Base-by-base conservation (phyloP, 208 protist genomes). In the Trypanosoma platydactyli region DNA sequence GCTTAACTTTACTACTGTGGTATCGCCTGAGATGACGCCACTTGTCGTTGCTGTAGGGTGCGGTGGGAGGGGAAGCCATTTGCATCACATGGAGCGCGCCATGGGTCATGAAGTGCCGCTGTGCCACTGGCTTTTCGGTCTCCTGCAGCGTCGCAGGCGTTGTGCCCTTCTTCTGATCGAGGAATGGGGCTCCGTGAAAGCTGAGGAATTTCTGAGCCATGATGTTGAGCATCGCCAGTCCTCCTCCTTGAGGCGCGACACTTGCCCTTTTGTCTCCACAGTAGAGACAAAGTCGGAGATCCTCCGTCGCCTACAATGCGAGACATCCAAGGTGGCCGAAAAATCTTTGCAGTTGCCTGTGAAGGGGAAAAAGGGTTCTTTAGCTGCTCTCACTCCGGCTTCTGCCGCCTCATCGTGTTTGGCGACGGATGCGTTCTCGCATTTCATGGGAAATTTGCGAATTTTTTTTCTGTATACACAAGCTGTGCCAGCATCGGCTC, bases 151-250 rank as follows among this genome's bases (percentile, higher is more conserved):
- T 25, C 83, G 81, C 24, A 48, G 81, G 16, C 63, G 60, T 25
- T 87, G 83, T 63, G 84, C 87, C 7, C 71, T 93, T 70, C 62
- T 93, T 48, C 25, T 90, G 5, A 15, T 84, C 1, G 86, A 92
- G 70, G 59, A 70, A 42, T 68, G 59, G 52, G 64, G 53, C 25
- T 9, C 41, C n/a, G 29, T 40, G 0, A 24, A 38, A 42, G 24
- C 7, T 15, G 42, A 45, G 42, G 12, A 11, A 38, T 9, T 11
- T 38, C 33, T 38, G 3, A 38, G 33, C 33, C 33, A 38, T 5
- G 54, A 40, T 45, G 64, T 6, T 18, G 16, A 16, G 5, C 29
- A 11, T 4, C 9, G 29, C 30, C 38, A 24, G 6, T 24, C 25
- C 5, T 56, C 45, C 13, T 50, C 4, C 20, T 25, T 25, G 4